Base-by-base conservation (phyloP, 345 rosid genomes). In the Linum trigynum region DNA sequence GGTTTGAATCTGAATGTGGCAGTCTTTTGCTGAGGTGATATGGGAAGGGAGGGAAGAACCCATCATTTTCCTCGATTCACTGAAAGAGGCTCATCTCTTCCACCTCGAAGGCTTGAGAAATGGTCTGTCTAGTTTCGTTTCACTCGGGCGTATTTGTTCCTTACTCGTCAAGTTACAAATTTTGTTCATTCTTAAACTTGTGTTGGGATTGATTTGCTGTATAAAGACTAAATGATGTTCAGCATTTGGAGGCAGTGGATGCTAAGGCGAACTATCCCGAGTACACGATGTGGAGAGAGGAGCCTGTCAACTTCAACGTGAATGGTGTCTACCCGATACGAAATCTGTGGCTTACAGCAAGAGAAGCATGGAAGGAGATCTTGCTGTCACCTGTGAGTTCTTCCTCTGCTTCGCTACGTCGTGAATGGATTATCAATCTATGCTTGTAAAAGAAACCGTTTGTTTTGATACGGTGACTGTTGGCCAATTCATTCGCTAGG, bases 241-340 rank as follows among this genome's bases (percentile, higher is more conserved):
- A 81, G 88, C 71, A 80, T 78, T 75, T 78, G 76, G 84, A 83
- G 91, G 87, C 87, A 85, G 87, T 72, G 81, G 91, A 85, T 71
- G 87, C 83, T 65, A 76, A 43, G 83, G 69, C 66, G 72, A 77
- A 37, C 62, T 81, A 83, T 76, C 86, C 84, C 1, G 87, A 83
- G 79, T 80, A 75, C 60, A 64, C 61, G 39, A 43, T 78, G 41
- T 85, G 91, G 91, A 80, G 91, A 72, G 86, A 83, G 68, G 78
- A 85, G 69, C 86, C 87, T 35, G 72, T 84, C 7, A 81, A 81
- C 73, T 85, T 85, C 65, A 4, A 65, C 5, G 83, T 85, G 55
- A 81, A 85, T 50, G 87, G 91, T 14, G 59, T 85, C 65, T 85
- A 85, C 75, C 87, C 91, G 6, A 61, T 83, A 23, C 73, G 79